phyloP scores from a whole-genome alignment of 345 rosid species.

The Luvunga scandens region DNA sequence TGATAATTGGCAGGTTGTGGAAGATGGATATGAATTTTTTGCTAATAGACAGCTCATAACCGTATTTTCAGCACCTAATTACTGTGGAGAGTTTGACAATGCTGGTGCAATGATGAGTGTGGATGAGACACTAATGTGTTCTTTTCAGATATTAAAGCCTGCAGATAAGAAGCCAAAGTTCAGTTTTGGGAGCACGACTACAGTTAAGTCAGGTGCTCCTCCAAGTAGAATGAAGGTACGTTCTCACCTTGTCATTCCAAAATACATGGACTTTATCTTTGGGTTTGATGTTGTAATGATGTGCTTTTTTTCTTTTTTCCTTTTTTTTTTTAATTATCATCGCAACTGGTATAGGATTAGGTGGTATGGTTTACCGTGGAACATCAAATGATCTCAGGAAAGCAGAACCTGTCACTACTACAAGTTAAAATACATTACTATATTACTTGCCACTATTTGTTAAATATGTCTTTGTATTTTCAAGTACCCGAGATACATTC shows the following conservation, averaged over 20 bases:
- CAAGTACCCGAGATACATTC: not conserved
- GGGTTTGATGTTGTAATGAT: not conserved
- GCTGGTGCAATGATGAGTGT: constrained; percentile 93
- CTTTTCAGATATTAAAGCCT: constrained; percentile 82
- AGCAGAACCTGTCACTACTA: not conserved
- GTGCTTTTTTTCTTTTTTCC: not conserved
- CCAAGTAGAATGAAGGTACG: constrained; percentile 58
- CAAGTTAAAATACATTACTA: no score
- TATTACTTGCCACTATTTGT: no score
- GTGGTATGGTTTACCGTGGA: not conserved
- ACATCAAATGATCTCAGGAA: not conserved
- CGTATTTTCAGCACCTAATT: constrained; percentile 85
- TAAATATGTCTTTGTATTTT: not conserved
- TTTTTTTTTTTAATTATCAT: not conserved
- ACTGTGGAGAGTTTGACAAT: constrained; percentile 84
- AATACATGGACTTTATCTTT: not conserved
- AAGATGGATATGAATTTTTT: constrained; percentile 89
- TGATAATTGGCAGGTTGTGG: constrained; percentile 60
- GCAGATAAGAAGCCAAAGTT: constrained; percentile 53
- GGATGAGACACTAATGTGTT: constrained; percentile 61
- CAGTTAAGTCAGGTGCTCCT: constrained; percentile 37
- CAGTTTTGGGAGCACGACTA: constrained; percentile 50
- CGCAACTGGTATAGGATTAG: not conserved
- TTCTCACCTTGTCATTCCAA: not conserved
- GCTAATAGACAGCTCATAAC: constrained; percentile 71